phyloP scores from a whole-genome alignment of 2,329 filamentous ascomycete genomes.

The Lachnellula arida region DNA sequence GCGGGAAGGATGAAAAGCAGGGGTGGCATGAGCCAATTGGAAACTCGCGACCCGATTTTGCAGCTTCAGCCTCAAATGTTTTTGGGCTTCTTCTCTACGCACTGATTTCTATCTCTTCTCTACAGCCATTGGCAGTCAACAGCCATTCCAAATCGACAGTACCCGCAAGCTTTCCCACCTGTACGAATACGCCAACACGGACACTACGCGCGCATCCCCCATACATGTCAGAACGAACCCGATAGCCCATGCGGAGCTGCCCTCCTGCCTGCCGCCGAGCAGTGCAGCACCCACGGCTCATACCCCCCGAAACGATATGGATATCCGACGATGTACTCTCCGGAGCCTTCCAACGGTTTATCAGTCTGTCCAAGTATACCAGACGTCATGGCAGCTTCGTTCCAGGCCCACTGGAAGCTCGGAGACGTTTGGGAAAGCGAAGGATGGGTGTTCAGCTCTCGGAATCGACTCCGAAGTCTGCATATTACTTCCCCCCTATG shows the following conservation, averaged over 20 bases:
- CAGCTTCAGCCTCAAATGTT: too few species aligned
- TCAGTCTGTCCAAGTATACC: constrained; percentile 27
- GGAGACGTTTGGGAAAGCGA: constrained; percentile 31
- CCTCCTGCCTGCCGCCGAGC: constrained; percentile 46
- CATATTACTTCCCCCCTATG: constrained; percentile 10
- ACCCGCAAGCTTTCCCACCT: not conserved
- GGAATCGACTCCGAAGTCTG: constrained; percentile 17
- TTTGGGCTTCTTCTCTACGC: not conserved
- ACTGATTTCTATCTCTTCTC: not conserved
- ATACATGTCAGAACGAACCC: constrained; percentile 7
- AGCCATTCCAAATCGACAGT: not conserved
- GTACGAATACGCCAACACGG: not conserved
- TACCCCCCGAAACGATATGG: constrained; percentile 47
- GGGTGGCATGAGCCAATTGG: not conserved
- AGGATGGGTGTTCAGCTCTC: constrained; percentile 27
- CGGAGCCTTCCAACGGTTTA: constrained; percentile 45
- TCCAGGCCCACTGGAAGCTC: constrained; percentile 32
- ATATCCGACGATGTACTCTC: constrained; percentile 53
- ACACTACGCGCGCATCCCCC: not conserved
- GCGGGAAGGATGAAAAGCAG: not conserved
- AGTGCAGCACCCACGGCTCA: constrained; percentile 38
- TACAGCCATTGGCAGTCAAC: not conserved
- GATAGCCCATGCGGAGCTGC: constrained; percentile 41
- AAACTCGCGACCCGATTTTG: too few species aligned
- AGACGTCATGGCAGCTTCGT: constrained; percentile 33